A percentile compares a stretch with the other conserved stretches of the same genome.
Evolutionary conservation across 2,329 filamentous ascomycete species (phyloP).

Genomic region (Pseudogymnoascus sp.): DNA sequence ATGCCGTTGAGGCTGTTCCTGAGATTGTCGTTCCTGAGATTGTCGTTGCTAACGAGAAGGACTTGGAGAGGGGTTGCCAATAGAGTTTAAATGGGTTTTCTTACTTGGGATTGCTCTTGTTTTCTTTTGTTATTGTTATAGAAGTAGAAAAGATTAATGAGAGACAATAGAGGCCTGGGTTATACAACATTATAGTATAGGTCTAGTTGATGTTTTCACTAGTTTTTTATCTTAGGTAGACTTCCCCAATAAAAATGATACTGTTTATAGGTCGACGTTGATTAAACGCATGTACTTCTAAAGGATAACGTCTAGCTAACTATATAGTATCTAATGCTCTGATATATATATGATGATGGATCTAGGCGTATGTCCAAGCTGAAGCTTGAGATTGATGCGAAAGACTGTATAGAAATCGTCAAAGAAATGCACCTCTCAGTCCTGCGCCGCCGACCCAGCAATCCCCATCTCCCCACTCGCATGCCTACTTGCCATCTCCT

Average conservation of each 20-base stretch:
- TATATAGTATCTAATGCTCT: background rate
- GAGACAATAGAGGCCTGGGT: background rate
- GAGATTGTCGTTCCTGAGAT: background rate
- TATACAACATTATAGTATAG: background rate
- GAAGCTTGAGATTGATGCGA: background rate
- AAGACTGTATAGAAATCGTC: too few species aligned
- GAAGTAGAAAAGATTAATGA: background rate
- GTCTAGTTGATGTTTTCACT: background rate
- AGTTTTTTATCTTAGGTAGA: background rate
- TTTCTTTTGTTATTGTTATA: background rate
- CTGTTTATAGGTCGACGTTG: background rate
- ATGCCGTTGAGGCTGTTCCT: background rate
- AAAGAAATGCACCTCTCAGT: background rate
- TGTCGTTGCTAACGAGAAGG: background rate
- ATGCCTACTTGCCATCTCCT: conserved; percentile 42
- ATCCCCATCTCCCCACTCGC: conserved; percentile 52
- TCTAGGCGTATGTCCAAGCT: background rate
- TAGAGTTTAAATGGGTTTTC: background rate
- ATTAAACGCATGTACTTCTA: background rate
- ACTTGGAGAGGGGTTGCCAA: background rate
- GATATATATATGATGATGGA: background rate
- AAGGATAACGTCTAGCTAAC: background rate
- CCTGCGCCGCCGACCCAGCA: conserved; percentile 17
- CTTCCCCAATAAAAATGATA: background rate
- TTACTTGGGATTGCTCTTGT: background rate